Evolutionary conservation across 2,329 filamentous ascomycete genomes (phyloP).

Genomic region (Ciborinia camelliae): DNA sequence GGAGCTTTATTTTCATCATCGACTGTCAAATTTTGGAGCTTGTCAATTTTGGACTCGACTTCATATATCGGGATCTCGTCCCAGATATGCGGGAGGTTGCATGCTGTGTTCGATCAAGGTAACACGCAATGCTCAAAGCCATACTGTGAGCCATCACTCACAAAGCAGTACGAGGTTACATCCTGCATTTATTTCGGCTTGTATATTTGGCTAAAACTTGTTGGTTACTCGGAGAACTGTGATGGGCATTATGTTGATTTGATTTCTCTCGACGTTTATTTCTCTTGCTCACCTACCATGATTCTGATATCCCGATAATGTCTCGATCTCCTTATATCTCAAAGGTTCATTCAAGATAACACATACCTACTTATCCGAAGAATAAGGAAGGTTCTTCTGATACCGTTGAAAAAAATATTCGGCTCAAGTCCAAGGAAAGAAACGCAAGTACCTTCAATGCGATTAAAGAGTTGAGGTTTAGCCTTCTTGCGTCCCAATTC

Average conservation of each 20-base stretch:
- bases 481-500: background rate
- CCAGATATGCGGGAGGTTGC: background rate
- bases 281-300: background rate
- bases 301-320: background rate
- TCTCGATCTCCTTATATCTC: no score
- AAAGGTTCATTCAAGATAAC: background rate
- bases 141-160: background rate
- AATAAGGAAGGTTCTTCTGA: no score
- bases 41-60: background rate
- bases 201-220: background rate
- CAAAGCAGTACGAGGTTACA: background rate
- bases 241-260: background rate
- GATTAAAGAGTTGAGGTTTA: background rate
- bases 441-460: background rate
- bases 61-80: background rate
- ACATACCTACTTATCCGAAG: no score
- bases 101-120: background rate
- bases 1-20: no score
- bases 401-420: background rate
- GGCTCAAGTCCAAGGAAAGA: no score
- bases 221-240: background rate
- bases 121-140: background rate
- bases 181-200: background rate
- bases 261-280: no score
- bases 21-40: background rate